Percentiles rank a stretch among this genome's conserved stretches.
Evolutionary conservation across 2,329 filamentous ascomycete genomes (phyloP).

Genomic region (Fusarium sp.): DNA sequence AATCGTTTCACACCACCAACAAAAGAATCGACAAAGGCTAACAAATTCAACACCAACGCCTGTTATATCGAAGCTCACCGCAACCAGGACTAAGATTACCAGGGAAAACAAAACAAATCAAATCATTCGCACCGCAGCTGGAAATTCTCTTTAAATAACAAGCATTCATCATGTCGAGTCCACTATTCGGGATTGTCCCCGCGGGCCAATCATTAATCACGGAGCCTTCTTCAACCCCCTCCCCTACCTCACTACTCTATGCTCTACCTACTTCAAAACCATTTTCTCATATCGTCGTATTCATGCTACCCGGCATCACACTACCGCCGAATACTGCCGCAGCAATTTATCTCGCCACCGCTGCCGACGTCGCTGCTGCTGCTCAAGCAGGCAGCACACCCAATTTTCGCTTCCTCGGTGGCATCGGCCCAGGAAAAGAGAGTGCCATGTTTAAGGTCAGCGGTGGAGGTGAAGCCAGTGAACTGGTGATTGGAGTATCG

Average conservation of each 20-base stretch:
- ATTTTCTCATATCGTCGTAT: conserved; percentile 88
- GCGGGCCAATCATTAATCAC: conserved; percentile 69
- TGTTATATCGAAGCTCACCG: conserved; percentile 10
- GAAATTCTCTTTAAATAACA: neutral
- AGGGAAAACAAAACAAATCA: neutral
- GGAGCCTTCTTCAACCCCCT: conserved; percentile 63
- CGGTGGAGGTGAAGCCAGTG: conserved; percentile 51
- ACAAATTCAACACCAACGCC: conserved; percentile 22
- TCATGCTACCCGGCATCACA: conserved; percentile 81
- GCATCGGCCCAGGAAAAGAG: conserved; percentile 88
- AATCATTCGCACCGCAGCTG: neutral
- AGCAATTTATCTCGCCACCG: conserved; percentile 84
- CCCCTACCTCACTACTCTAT: conserved; percentile 68
- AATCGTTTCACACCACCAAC: conserved; percentile 38
- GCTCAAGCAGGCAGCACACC: conserved; percentile 56
- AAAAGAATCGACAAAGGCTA: conserved; percentile 22
- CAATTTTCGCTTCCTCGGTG: conserved; percentile 87
- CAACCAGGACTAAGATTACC: neutral
- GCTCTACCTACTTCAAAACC: conserved; percentile 59
- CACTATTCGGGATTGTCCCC: conserved; percentile 70
- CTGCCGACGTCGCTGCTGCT: conserved; percentile 54
- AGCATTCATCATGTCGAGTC: conserved; percentile 32
- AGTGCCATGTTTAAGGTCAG: conserved; percentile 87
- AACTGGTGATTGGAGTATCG: conserved; percentile 83
- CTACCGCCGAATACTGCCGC: conserved; percentile 83